A percentile compares a stretch with the other conserved stretches of the same genome.
phyloP scores from a whole-genome alignment of 306 rosid species.

The Rosa persica region DNA sequence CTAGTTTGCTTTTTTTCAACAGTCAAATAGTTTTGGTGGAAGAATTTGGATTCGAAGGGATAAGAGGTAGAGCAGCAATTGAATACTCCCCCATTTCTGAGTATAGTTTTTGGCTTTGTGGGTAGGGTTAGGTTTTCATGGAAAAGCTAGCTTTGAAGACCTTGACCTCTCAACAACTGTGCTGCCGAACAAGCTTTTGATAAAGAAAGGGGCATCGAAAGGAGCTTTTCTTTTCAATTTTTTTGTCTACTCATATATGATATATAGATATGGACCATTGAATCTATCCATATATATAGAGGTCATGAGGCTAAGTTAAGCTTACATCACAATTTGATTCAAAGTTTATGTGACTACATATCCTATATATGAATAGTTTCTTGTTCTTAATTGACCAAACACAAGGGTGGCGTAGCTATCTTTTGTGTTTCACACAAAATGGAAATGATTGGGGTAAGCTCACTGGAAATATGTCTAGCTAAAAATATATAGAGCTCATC shows the following conservation, averaged over 20 bases:
- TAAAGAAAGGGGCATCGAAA: constrained; percentile 18
- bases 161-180: constrained; percentile 16
- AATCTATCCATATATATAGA: neutral
- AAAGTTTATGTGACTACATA: neutral
- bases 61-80: neutral
- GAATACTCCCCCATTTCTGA: neutral
- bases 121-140: constrained; percentile 25
- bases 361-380: neutral
- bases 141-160: constrained; percentile 26
- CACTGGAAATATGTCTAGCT: no score
- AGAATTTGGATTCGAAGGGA: constrained; percentile 13
- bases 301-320: constrained; percentile 18
- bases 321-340: constrained; percentile 20
- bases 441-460: neutral
- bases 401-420: neutral
- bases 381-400: constrained; percentile 25
- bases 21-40: neutral
- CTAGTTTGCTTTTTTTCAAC: neutral
- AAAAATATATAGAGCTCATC: neutral
- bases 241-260: neutral
- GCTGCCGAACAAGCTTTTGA: neutral
- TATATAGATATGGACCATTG: neutral
- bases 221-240: constrained; percentile 19
- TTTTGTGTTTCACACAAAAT: constrained; percentile 13
- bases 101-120: constrained; percentile 1